Evolutionary conservation across 179 eudicot genomes (phyloP), one percentile per base, ranked within the genome.

Genomic region (Carnegiea gigantea): DNA sequence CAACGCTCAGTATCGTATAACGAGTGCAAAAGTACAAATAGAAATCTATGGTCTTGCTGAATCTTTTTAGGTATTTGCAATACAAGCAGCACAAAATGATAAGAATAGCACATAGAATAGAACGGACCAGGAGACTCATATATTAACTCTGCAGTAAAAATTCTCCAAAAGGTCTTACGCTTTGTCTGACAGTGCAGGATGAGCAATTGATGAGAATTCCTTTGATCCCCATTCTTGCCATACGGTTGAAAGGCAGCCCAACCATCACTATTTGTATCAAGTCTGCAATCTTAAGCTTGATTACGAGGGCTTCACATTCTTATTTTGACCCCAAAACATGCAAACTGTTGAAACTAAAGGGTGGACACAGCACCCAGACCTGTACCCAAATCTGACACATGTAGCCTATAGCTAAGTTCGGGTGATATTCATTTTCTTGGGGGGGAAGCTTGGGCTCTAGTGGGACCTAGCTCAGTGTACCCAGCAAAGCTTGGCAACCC

Each of bases 1-100:
- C 21, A n/a, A 49, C 70, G 48, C 83, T 84, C 68, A 76, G 53
- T 49, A 26, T 53, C 5, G 68, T n/a, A 62, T 62, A 23, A 62
- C 68, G 2, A 23, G 24, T n/a, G n/a, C 68, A 64, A 68, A 33
- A 76, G 71, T 76, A 79, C 70, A 70, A 83, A n/a, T 38, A 46
- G 73, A 70, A 30, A 60, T 21, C 3, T 28, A 12, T 5, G 33
- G 62, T 74, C 46, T 70, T 72, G 74, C 24, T 59, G 44, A 71
- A 71, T 82, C 81, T 73, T 49, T 65, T 28, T 40, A 33, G 65
- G 68, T 49, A 20, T 30, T 74, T 2, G 36, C 44, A 62, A 62
- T 80, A 44, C n/a, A 53, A 60, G 17, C 18, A 33, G 46, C 73
- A 51, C 3, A 15, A 1, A 51, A 11, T 51, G 57, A 51, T 51